Evolutionary conservation across 768 basidiomycete species (phyloP).

Genomic region (Lentinus tigrinus): DNA sequence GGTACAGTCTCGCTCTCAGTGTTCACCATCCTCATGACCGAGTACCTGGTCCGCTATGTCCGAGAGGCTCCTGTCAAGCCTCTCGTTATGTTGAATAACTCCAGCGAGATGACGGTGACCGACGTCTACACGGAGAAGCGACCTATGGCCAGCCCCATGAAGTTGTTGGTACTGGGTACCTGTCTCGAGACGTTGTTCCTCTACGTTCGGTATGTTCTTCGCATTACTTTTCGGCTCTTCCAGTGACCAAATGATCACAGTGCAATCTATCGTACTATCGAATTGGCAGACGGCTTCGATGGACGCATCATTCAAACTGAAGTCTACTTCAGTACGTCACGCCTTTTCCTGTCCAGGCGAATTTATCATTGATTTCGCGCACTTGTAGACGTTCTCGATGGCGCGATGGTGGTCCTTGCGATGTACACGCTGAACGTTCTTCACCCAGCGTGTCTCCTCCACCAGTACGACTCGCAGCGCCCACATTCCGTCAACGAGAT

Average conservation of each 20-base stretch:
- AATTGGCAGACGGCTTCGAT: slow-evolving; percentile 47
- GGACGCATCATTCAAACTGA: slow-evolving; percentile 49
- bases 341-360: neutral
- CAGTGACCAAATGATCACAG: slow-evolving; percentile 19
- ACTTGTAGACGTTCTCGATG: slow-evolving; percentile 45
- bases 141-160: neutral
- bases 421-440: slow-evolving; percentile 43
- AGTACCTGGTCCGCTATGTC: neutral
- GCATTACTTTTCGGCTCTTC: neutral
- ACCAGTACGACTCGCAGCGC: neutral
- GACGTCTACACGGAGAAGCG: neutral
- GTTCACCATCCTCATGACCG: neutral
- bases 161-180: slow-evolving; percentile 1
- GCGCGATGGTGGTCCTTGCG: slow-evolving; percentile 43
- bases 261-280: slow-evolving; percentile 48
- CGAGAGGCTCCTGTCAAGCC: slow-evolving; percentile 17
- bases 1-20: neutral
- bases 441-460: slow-evolving; percentile 41
- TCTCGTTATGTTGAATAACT: neutral
- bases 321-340: slow-evolving; percentile 42
- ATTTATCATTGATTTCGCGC: neutral
- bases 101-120: neutral
- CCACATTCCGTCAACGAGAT: neutral
- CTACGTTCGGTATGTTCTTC: slow-evolving; percentile 9
- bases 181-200: neutral